phyloP scores from a whole-genome alignment of 1,139 yeast genomes.

The Meyerozyma carpophila region DNA sequence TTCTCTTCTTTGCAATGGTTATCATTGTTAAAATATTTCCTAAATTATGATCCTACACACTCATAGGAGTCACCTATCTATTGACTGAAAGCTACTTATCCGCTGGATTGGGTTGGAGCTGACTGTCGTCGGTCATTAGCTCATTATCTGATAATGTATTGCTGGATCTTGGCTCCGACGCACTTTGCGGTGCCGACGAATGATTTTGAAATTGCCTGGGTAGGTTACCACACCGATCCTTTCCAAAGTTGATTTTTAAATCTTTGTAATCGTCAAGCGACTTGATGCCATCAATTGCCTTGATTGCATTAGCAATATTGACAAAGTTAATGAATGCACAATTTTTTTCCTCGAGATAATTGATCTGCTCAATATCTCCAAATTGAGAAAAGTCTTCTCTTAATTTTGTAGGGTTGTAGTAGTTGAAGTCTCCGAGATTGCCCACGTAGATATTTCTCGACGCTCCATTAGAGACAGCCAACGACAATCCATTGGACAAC shows the following conservation, averaged over 20 bases:
- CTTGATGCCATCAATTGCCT: conserved; percentile 64
- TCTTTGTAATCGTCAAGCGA: conserved; percentile 33
- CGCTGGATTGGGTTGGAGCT: conserved; percentile 2
- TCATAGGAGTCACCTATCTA: background rate
- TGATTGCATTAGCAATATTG: conserved; percentile 76
- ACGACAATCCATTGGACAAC: conserved; percentile 68
- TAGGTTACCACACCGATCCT: conserved; percentile 87
- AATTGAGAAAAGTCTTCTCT: conserved; percentile 61
- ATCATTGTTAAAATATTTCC: conserved; percentile 10
- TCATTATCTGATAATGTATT: conserved; percentile 25
- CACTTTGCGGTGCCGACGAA: conserved; percentile 9
- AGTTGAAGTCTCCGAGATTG: conserved; percentile 40
- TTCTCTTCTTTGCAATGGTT: conserved; percentile 8
- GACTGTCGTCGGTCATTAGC: conserved; percentile 18
- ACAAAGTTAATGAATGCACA: conserved; percentile 81
- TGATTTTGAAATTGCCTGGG: conserved; percentile 45
- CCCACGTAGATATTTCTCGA: conserved; percentile 90
- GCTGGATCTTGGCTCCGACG: conserved; percentile 12
- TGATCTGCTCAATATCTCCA: conserved; percentile 81
- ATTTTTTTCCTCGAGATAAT: conserved; percentile 70
- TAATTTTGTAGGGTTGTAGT: conserved; percentile 53
- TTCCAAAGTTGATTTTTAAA: conserved; percentile 76
- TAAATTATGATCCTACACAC: conserved; percentile 6
- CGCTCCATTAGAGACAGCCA: conserved; percentile 93
- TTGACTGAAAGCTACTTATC: background rate